Evolutionary conservation across 257 asterid species (phyloP).

Genomic region (Solanum peruvianum): DNA sequence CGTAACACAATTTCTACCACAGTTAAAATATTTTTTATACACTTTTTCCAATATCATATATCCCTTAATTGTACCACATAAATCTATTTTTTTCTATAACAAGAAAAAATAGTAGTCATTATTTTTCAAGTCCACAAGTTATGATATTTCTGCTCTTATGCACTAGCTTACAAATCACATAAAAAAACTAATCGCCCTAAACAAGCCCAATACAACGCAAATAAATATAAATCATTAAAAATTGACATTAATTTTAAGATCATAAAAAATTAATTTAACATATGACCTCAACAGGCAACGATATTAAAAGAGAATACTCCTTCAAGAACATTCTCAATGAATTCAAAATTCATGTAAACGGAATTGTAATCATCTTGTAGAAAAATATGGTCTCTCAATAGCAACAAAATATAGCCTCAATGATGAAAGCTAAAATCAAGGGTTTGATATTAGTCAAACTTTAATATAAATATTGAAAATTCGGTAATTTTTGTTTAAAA

Average conservation of each 20-base stretch:
- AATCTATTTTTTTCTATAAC: too few relatives aligned
- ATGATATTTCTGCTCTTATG: accelerated
- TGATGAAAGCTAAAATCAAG: not conserved
- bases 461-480: too few relatives aligned
- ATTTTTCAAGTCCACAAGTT: too few relatives aligned
- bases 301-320: not conserved
- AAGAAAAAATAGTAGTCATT: accelerated
- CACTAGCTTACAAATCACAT: accelerated
- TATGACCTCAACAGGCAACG: not conserved
- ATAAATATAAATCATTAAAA: not conserved
- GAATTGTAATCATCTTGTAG: not conserved
- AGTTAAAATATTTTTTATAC: too few relatives aligned
- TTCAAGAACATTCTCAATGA: not conserved
- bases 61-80: too few relatives aligned
- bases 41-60: too few relatives aligned
- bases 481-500: accelerated
- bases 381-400: not conserved
- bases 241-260: not conserved
- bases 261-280: not conserved
- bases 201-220: not conserved
- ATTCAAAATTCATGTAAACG: not conserved
- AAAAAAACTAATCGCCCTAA: too few relatives aligned
- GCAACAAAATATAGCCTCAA: not conserved
- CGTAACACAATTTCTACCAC: too few relatives aligned
- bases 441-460: not conserved